A percentile compares a stretch with the other conserved stretches of the same genome.
Evolutionary conservation across 352 stramenopile species (phyloP).

Genomic region (Phytophthora meadii): DNA sequence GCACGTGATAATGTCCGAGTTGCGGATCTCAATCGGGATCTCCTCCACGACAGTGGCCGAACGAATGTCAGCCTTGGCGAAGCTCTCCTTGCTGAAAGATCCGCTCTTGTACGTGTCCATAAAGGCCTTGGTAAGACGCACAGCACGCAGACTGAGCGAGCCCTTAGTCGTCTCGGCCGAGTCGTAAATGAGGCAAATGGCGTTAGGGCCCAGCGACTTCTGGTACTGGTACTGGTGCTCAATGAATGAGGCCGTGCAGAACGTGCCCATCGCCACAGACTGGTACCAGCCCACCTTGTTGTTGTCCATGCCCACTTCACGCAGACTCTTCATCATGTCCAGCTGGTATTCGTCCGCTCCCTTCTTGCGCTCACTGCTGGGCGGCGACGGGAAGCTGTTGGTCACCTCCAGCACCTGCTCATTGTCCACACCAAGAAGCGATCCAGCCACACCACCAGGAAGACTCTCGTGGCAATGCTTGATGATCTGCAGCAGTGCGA

Average conservation of each 20-base stretch:
- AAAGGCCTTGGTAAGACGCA: slow-evolving; percentile 95
- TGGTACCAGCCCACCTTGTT: slow-evolving; percentile 99
- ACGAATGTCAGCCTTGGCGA: slow-evolving; percentile 84
- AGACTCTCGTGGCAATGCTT: slow-evolving; percentile 98
- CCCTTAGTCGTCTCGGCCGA: slow-evolving; percentile 95
- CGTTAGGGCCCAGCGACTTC: slow-evolving; percentile 96
- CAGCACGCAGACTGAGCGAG: slow-evolving; percentile 95
- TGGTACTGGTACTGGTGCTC: slow-evolving; percentile 98
- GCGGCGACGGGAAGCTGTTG: slow-evolving; percentile 97
- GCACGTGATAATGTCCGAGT: slow-evolving; percentile 94
- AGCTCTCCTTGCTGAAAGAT: slow-evolving; percentile 86
- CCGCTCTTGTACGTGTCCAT: slow-evolving; percentile 91
- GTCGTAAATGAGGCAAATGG: slow-evolving; percentile 99
- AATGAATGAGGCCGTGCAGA: slow-evolving; percentile 94
- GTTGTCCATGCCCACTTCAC: slow-evolving; percentile 98
- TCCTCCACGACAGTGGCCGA: slow-evolving; percentile 95
- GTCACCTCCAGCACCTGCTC: slow-evolving; percentile 96
- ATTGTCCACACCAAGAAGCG: slow-evolving; percentile 95
- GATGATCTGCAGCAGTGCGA: slow-evolving; percentile 94
- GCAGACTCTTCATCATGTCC: slow-evolving; percentile 99
- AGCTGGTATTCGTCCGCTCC: slow-evolving; percentile 96
- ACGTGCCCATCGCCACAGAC: slow-evolving; percentile 96
- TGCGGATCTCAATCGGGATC: slow-evolving; percentile 95
- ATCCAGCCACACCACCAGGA: slow-evolving; percentile 94
- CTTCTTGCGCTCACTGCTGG: slow-evolving; percentile 78